A percentile compares a stretch with the other conserved stretches of the same genome.
Evolutionary conservation across 352 stramenopile species (phyloP).

Genomic region (Thraustochytrium sp.): DNA sequence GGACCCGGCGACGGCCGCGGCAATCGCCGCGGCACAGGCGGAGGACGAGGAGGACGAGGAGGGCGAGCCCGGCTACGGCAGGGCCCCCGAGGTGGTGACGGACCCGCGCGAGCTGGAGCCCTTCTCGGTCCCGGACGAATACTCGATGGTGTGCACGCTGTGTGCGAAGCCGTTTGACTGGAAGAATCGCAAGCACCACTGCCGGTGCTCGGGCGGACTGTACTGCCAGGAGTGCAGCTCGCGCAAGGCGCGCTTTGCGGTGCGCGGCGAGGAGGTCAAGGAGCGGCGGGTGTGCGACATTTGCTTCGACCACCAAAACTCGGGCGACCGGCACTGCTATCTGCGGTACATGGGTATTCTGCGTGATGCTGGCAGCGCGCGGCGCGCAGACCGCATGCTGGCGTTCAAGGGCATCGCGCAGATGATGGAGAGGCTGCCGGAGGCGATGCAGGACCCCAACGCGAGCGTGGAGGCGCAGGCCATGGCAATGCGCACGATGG

Average conservation of each 20-base stretch:
- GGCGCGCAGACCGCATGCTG: not conserved
- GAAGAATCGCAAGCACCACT: slow-evolving; percentile 43
- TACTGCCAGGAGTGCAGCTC: slow-evolving; percentile 46
- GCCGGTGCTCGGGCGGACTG: slow-evolving; percentile 40
- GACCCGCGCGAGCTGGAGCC: slow-evolving; percentile 39
- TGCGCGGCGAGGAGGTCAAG: slow-evolving; percentile 9
- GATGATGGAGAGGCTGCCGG: slow-evolving; percentile 5
- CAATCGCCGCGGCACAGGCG: slow-evolving; percentile 22
- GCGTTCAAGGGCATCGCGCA: slow-evolving; percentile 6
- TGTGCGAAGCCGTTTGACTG: slow-evolving; percentile 42
- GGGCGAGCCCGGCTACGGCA: not conserved
- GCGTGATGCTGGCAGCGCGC: not conserved
- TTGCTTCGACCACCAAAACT: slow-evolving; percentile 45
- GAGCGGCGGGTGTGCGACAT: slow-evolving; percentile 44
- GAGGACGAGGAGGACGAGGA: not conserved
- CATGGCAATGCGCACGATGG: slow-evolving; percentile 1
- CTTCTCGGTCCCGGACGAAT: slow-evolving; percentile 35
- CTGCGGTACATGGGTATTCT: slow-evolving; percentile 37
- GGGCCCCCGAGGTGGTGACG: not conserved
- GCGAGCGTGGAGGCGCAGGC: slow-evolving; percentile 16
- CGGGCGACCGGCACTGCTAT: slow-evolving; percentile 29
- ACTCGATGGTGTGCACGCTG: slow-evolving; percentile 32
- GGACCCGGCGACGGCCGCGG: slow-evolving; percentile 20
- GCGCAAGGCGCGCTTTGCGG: slow-evolving; percentile 17
- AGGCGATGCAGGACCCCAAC: slow-evolving; percentile 3